Evolutionary conservation across 495 filamentous ascomycete genomes (phyloP), one percentile per base, ranked within the genome.

Genomic region (Glonium stellatum): DNA sequence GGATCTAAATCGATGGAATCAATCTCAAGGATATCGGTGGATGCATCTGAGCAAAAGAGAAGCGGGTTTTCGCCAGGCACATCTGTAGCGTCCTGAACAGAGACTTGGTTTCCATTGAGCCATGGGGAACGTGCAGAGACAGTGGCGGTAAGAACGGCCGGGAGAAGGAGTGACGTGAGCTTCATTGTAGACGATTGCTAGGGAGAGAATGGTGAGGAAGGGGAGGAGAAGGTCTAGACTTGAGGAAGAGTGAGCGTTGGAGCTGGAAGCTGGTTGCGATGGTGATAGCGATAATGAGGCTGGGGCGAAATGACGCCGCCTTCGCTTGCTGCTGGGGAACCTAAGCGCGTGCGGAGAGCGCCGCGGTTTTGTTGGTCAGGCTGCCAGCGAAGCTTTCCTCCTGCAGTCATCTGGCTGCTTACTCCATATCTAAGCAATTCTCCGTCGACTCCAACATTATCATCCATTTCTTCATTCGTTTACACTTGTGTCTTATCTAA

Each of bases 61-160:
- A 92, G 78, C 22, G 88, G 88, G 65, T 83, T 87, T n/a, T 88
- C 77, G 69, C 88, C 88, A 18, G 88, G 88, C 1, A 92, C 83
- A 13, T 58, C 57, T 62, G 71, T 62, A 18, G 66, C 62, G 35
- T 69, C 66, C 51, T 73, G 68, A 48, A 75, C 59, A 12, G 67
- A 37, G 23, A 68, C 57, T 59, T 74, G 70, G 25, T 55, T 11
- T 23, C 21, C 41, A 44, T 58, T 55, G 4, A 68, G 21, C 62
- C 58, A 68, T 39, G 58, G 52, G 13, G 60, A 19, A 4, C 23
- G 52, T 13, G n/a, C 35, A 3, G 59, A 53, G 22, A 62, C 62
- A 23, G 65, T 55, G 36, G 37, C 50, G 9, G 55, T 55, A 36
- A 55, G 25, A 23, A 60, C 34, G 4, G 54, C 49, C 44, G 65